Percentiles rank a stretch among this genome's conserved stretches.
Conservation (phyloP, 768 basidiomycete genomes). For the Lactifluus volemus region DNA sequence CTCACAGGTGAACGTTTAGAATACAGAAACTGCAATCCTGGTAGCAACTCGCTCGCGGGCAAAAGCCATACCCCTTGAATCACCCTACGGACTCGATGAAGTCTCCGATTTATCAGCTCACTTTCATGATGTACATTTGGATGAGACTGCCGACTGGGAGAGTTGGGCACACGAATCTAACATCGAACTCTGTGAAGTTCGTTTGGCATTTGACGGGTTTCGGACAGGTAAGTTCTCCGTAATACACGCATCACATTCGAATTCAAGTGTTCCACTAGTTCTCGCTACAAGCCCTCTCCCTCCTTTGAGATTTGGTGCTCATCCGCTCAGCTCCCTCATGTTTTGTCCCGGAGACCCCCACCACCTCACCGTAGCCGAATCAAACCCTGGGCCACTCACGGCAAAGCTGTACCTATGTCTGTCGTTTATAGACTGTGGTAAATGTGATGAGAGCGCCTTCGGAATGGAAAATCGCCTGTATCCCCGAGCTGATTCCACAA, state of each 20-base stretch:
- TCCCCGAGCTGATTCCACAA: constrained; percentile 25
- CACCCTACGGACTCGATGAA: constrained; percentile 5
- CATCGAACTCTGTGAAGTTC: constrained; percentile 18
- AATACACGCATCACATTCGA: background rate
- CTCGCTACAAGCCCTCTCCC: constrained; percentile 12
- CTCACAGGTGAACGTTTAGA: background rate
- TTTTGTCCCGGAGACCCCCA: constrained; percentile 12
- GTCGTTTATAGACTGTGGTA: constrained; percentile 14
- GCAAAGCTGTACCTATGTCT: constrained; percentile 16
- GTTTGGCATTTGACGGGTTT: constrained; percentile 9
- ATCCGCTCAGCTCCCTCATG: constrained; percentile 11
- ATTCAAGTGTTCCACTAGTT: background rate
- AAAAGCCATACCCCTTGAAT: background rate
- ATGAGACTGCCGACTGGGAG: constrained; percentile 16
- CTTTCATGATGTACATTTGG: constrained; percentile 5
- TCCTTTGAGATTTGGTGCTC: constrained; percentile 6
- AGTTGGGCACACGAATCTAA: constrained; percentile 16
- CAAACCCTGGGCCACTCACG: background rate
- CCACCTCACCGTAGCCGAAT: background rate
- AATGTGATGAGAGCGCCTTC: constrained; percentile 4
- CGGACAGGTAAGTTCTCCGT: constrained; percentile 6
- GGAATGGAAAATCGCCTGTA: background rate
- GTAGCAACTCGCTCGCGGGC: constrained; percentile 18
- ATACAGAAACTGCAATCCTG: constrained; percentile 14
- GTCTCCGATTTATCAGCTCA: constrained; percentile 1